These are phyloP conservation scores for Penicillium sp. DNA, from an alignment of 2,329 filamentous ascomycete genomes.

Conservation along the genomic window DNA sequence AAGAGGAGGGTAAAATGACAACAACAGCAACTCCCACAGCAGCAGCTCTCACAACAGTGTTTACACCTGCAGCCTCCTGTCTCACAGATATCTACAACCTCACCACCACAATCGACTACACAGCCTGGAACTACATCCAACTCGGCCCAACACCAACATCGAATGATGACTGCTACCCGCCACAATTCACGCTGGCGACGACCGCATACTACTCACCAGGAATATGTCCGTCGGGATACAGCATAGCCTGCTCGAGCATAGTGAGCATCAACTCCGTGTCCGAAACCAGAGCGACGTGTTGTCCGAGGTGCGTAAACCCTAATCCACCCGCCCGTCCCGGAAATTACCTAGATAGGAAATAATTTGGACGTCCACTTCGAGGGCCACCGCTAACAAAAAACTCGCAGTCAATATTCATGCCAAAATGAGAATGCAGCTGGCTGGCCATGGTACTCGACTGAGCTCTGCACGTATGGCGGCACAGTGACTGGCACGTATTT, in stretches of 20 bases:
- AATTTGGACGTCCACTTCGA: too few relatives aligned
- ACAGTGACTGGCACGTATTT: conserved; percentile 2
- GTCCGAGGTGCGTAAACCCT: conserved; percentile 9
- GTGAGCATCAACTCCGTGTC: conserved; percentile 5
- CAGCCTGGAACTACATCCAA: conserved; percentile 5
- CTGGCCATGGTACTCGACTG: conserved; percentile 12
- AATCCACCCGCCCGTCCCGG: too few relatives aligned
- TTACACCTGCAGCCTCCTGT: conserved; percentile 9
- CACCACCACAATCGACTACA: not conserved
- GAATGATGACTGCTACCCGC: conserved; percentile 5
- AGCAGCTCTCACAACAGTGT: conserved; percentile 2
- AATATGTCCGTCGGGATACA: conserved; percentile 5
- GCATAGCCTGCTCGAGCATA: not conserved
- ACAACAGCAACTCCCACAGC: not conserved
- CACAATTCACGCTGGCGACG: not conserved
- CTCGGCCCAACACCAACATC: conserved; percentile 4
- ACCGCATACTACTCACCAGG: conserved; percentile 6
- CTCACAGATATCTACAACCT: conserved; percentile 7
- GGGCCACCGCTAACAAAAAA: too few relatives aligned
- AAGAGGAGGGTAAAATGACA: not conserved
- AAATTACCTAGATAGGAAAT: not conserved
- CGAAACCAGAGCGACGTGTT: conserved; percentile 10
- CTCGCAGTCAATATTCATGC: conserved; percentile 4
- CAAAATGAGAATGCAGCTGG: not conserved
- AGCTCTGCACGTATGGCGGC: conserved; percentile 7